Evolutionary conservation across 768 basidiomycete genomes (phyloP).

Genomic region (Panus rudis): DNA sequence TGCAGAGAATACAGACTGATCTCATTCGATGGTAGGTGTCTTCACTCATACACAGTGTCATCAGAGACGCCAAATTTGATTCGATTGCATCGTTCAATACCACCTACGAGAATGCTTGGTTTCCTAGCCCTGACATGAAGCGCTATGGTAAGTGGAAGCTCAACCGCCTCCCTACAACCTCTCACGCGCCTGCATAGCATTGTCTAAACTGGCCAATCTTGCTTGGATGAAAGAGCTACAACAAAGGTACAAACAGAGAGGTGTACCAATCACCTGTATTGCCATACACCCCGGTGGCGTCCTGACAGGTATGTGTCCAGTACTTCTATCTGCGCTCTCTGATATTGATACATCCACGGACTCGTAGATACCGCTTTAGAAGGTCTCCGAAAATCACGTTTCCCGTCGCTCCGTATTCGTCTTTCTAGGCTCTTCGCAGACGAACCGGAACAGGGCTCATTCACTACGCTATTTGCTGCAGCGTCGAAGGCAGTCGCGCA

Average conservation of each 20-base stretch:
- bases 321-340: not conserved
- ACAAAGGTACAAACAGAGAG: conserved; percentile 31
- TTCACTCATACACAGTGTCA: too few species aligned
- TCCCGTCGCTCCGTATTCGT: not conserved
- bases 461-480: conserved; percentile 34
- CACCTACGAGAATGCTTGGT: not conserved
- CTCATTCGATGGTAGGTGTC: too few species aligned
- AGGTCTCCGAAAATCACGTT: not conserved
- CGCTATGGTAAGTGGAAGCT: conserved; percentile 13
- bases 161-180: not conserved
- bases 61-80: not conserved
- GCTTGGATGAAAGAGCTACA: conserved; percentile 47
- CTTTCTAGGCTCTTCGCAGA: conserved; percentile 18
- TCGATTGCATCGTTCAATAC: not conserved
- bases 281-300: conserved; percentile 37
- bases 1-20: not conserved
- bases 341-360: not conserved
- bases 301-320: conserved; percentile 24
- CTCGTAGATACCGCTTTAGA: not conserved
- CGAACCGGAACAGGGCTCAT: conserved; percentile 27
- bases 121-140: not conserved
- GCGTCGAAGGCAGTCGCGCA: conserved; percentile 29
- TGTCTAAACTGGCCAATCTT: conserved; percentile 46
- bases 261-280: conserved; percentile 32
- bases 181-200: conserved; percentile 24